Evolutionary conservation across 371 early-diverging fungal genomes (phyloP).

Genomic region (Mucor plumbeus): DNA sequence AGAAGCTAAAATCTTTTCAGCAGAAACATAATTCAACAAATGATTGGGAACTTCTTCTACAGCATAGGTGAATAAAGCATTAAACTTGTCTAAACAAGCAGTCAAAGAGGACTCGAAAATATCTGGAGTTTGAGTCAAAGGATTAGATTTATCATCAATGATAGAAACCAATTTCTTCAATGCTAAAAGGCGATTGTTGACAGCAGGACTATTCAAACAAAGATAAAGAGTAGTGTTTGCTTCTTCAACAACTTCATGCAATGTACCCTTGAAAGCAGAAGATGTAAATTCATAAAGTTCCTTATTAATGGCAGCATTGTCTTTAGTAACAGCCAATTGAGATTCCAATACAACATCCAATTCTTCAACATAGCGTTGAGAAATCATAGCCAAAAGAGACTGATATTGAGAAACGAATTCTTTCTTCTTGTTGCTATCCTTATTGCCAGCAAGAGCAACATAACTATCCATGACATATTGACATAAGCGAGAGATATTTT

Average conservation of each 20-base stretch:
- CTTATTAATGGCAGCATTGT: constrained; percentile 35
- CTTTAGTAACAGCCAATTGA: constrained; percentile 36
- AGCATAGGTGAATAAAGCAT: constrained; percentile 43
- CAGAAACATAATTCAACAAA: constrained; percentile 37
- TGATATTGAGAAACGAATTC: constrained; percentile 40
- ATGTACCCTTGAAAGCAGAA: constrained; percentile 65
- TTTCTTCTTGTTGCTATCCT: constrained; percentile 27
- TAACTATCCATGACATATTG: constrained; percentile 49
- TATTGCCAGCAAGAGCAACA: constrained; percentile 33
- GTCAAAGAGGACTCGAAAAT: constrained; percentile 61
- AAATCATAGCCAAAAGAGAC: constrained; percentile 54
- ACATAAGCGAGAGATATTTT: constrained; percentile 49
- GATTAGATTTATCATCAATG: constrained; percentile 43
- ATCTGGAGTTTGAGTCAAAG: constrained; percentile 43
- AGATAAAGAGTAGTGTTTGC: constrained; percentile 75
- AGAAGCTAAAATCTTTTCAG: constrained; percentile 43
- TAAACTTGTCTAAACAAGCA: constrained; percentile 58
- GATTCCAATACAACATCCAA: constrained; percentile 57
- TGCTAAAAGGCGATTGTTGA: constrained; percentile 66
- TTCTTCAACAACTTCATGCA: constrained; percentile 67
- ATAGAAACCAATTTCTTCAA: constrained; percentile 62
- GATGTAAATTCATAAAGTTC: constrained; percentile 65
- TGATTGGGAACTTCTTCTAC: constrained; percentile 43
- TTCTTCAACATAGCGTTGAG: constrained; percentile 62
- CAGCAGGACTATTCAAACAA: constrained; percentile 71